A percentile compares a stretch with the other conserved stretches of the same genome.
These are phyloP conservation scores for Cytospora piceae DNA, from an alignment of 2,329 filamentous ascomycete species.

Conservation along the genomic window DNA sequence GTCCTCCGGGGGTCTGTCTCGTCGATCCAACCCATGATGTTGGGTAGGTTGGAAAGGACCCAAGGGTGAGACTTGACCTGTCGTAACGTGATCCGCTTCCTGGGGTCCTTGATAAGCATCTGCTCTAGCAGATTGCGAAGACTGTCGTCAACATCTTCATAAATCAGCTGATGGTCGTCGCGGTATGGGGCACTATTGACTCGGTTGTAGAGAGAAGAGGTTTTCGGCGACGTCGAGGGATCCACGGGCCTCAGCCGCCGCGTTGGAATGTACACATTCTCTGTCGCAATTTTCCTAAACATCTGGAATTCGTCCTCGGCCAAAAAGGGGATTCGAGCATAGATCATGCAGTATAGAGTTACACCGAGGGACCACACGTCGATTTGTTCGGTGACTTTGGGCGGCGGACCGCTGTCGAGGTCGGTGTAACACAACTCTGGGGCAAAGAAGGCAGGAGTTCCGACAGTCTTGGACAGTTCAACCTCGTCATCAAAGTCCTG, in stretches of 20 bases:
- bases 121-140: constrained; percentile 77
- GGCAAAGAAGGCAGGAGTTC: constrained; percentile 96
- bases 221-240: constrained; percentile 59
- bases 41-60: constrained; percentile 78
- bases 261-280: constrained; percentile 87
- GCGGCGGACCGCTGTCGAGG: constrained; percentile 63
- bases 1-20: constrained; percentile 85
- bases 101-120: constrained; percentile 86
- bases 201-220: constrained; percentile 59
- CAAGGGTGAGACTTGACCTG: constrained; percentile 95
- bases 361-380: constrained; percentile 98
- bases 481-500: constrained; percentile 89
- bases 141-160: constrained; percentile 82
- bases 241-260: constrained; percentile 79
- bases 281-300: constrained; percentile 88
- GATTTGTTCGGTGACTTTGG: constrained; percentile 86
- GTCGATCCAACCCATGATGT: constrained; percentile 83
- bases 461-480: constrained; percentile 96
- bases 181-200: constrained; percentile 70
- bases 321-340: constrained; percentile 89
- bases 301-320: constrained; percentile 90
- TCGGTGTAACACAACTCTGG: constrained; percentile 95
- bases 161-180: constrained; percentile 76
- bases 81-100: constrained; percentile 82
- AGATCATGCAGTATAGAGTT: constrained; percentile 94